These are phyloP conservation scores for Selenicereus undatus DNA, from an alignment of 148 eudicot genomes.

Conservation along the genomic window DNA sequence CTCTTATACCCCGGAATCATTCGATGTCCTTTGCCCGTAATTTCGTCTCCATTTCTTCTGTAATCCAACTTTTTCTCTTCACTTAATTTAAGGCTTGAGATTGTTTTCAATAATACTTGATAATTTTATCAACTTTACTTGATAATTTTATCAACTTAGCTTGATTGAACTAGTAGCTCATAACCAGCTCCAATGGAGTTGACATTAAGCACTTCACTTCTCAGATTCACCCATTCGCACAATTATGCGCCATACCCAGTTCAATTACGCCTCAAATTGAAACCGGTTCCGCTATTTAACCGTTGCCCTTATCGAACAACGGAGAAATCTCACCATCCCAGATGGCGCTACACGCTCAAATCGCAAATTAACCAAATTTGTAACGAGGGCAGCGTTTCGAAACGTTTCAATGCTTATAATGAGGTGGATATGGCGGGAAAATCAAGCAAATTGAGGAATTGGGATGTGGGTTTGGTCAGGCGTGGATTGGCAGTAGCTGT, in stretches of 20 bases:
- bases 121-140: background rate
- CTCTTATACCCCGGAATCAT: too few relatives aligned
- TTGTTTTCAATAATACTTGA: too few relatives aligned
- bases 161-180: background rate
- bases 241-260: background rate
- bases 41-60: too few relatives aligned
- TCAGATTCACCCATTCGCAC: background rate
- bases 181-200: constrained; percentile 5
- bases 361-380: too few relatives aligned
- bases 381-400: background rate
- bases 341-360: background rate
- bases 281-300: background rate
- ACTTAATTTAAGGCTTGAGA: too few relatives aligned
- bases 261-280: constrained; percentile 7
- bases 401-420: background rate
- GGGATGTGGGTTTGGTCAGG: constrained; percentile 15
- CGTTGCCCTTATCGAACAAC: background rate
- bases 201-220: background rate
- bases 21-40: too few relatives aligned
- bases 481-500: constrained; percentile 9
- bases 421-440: background rate
- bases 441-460: constrained; percentile 8
- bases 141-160: background rate
- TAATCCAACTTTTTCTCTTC: too few relatives aligned
- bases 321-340: background rate